phyloP scores from a whole-genome alignment of 1,284 basidiomycete genomes.

The Leccinum colubrinum region DNA sequence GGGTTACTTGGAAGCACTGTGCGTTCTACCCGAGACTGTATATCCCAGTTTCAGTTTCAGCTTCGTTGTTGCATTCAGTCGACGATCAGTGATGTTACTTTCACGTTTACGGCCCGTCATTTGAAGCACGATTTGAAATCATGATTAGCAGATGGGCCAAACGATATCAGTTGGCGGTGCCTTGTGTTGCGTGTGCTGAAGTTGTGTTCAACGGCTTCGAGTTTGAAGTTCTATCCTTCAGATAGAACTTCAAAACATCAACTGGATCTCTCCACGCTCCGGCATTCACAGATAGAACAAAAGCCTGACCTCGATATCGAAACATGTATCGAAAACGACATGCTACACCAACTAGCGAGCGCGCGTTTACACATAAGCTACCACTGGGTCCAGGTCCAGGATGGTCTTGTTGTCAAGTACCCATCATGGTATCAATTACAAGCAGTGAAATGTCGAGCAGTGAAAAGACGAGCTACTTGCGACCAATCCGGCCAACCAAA shows the following conservation, averaged over 20 bases:
- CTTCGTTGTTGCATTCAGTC: not conserved
- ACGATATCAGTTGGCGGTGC: not conserved
- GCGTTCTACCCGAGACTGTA: not conserved
- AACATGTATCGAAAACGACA: not conserved
- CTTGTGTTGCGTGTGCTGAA: not conserved
- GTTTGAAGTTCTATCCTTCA: not conserved
- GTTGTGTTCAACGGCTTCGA: not conserved
- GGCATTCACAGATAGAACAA: not conserved
- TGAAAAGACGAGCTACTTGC: constrained; percentile 11
- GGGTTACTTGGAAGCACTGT: not conserved
- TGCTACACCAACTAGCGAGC: not conserved
- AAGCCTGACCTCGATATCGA: not conserved
- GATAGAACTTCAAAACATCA: not conserved
- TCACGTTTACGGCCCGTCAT: not conserved
- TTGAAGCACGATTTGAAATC: not conserved
- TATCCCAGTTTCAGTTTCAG: not conserved
- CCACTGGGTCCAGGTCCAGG: not conserved
- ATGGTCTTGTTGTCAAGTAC: not conserved
- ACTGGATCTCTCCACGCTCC: not conserved
- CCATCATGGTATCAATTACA: not conserved
- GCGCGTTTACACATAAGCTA: not conserved
- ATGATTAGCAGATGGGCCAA: not conserved
- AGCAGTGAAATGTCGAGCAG: not conserved
- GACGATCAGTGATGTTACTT: not conserved
- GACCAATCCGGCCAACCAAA: constrained; percentile 56